Base-by-base conservation (phyloP, 2,329 filamentous ascomycete species). In the Colletotrichum musicola region DNA sequence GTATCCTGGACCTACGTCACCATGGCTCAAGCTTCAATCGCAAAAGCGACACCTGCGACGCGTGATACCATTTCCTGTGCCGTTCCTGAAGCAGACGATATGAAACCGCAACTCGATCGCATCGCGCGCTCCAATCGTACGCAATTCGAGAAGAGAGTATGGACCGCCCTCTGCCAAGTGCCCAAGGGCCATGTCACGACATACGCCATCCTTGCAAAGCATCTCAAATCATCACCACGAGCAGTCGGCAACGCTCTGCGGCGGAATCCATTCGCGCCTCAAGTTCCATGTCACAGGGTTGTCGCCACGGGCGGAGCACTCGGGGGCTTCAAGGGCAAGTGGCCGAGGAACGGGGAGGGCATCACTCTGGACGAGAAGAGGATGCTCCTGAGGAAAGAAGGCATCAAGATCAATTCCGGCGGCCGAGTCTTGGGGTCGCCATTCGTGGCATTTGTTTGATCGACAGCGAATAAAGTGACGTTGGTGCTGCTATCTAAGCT, bases 311-410 rank as follows among this genome's bases (percentile, higher is more conserved):
- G 90, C 59, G 90, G 92, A 13, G 84, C 85, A n/a, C 78, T 94
- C 22, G 92, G 92, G 64, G 96, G 93, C 1, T 98, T 99, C 84
- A 95, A 93, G 81, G 96, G 96, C 25, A 93, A 97, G 81, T 98
- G 94, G 86, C 96, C 96, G 88, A 90, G 90, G 77, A 81, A 71
- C 97, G 75, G 96, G 92, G 22, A 76, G 76, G 70, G 82, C 78
- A 85, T 88, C 66, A 89, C 89, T 56, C 84, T 91, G 67, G 84
- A 85, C 40, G 89, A 90, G 79, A 93, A 93, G 83, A 84, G 88
- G 75, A 77, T 78, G 70, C 75, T 93, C 61, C 77, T 94, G 70
- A 82, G 83, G 68, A 82, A 80, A 1, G 92, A 93, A 78, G 92
- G 91, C 1, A 88, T 93, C 10, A 80, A 78, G 71, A 88, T 93